Evolutionary conservation across 768 basidiomycete species (phyloP).

Genomic region (Boletales sp.): DNA sequence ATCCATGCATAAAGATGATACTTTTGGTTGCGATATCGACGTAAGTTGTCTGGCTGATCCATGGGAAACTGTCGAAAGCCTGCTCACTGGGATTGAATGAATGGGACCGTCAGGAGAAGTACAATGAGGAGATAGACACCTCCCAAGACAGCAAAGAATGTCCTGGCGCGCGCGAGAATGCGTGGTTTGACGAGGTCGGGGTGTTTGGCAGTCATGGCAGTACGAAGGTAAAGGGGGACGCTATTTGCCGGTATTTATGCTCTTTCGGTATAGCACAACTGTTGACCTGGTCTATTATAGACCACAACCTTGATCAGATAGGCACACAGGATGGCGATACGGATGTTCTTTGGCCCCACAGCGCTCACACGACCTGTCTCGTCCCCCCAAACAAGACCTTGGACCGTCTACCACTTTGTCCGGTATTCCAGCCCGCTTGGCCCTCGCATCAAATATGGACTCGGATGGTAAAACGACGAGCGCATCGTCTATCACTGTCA

Average conservation of each 20-base stretch:
- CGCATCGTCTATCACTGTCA: not conserved
- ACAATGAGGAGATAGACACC: conserved; percentile 53
- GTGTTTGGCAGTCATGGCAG: conserved; percentile 10
- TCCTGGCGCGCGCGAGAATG: conserved; percentile 27
- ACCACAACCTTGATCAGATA: not conserved
- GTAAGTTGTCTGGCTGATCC: conserved; percentile 15
- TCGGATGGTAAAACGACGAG: not conserved
- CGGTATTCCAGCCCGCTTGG: not conserved
- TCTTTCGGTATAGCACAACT: not conserved
- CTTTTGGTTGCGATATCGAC: conserved; percentile 31
- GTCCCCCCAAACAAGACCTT: not conserved
- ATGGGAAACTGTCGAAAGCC: conserved; percentile 10
- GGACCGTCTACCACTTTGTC: conserved; percentile 5
- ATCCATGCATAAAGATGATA: conserved; percentile 59
- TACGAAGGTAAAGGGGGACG: not conserved
- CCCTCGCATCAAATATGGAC: not conserved
- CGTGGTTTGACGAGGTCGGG: conserved; percentile 6
- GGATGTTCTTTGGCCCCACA: not conserved
- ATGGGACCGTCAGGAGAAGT: conserved; percentile 54
- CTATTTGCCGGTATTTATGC: conserved; percentile 19
- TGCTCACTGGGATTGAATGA: conserved; percentile 66
- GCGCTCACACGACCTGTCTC: conserved; percentile 12
- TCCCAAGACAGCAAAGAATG: conserved; percentile 40
- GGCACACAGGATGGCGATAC: not conserved
- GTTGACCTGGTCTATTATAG: conserved; percentile 3